Base-by-base conservation (phyloP, 495 filamentous ascomycete species). In the Talaromyces adpressus region DNA sequence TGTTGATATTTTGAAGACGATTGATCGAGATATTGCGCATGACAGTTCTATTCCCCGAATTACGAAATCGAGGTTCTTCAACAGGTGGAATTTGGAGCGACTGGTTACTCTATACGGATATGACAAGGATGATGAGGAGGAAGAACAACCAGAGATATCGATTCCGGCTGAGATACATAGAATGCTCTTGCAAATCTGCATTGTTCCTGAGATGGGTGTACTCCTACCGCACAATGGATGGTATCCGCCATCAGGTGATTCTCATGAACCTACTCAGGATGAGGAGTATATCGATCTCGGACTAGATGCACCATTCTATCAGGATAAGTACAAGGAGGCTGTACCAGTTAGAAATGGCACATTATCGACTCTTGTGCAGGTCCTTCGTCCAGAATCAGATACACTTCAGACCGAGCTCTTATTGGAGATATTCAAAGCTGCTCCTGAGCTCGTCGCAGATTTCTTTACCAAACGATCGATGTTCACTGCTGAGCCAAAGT, bases 401-500 rank as follows among this genome's bases (percentile, higher is more conserved):
- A 82, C 79, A 62, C 81, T 90, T 36, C 92, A 99, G 71, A 87
- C 87, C 64, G 89, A 97, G 66, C 78, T 99, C 4, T 72, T 96
- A 1, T 76, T 92, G 2, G 79, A 84, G 6, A 91, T 96, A 39
- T 96, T 97, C 73, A 82, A 83, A 68, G 82, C 84, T 16, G 88
- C 88, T 2, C 93, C 94, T 6, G 93, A 97, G 71, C 76, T 97
- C 20, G 84, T 96, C 5, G 87, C 91, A 11, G 84, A 89, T 66
- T 97, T 92, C 71, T 98, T 96, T 67, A 79, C 84, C 57, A 86
- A 83, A 69, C 91, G 89, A 71, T 87, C 86, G 49, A 82, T 85
- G 67, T 96, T 98, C 72, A 82, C 86, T 4, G 90, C 95, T 57
- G 95, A 97, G 27, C 93, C 94, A 0, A 98, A 97, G 68, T 79